These are phyloP conservation scores for Malus hybrid DNA, from an alignment of 331 rosid genomes.

Conservation along the genomic window DNA sequence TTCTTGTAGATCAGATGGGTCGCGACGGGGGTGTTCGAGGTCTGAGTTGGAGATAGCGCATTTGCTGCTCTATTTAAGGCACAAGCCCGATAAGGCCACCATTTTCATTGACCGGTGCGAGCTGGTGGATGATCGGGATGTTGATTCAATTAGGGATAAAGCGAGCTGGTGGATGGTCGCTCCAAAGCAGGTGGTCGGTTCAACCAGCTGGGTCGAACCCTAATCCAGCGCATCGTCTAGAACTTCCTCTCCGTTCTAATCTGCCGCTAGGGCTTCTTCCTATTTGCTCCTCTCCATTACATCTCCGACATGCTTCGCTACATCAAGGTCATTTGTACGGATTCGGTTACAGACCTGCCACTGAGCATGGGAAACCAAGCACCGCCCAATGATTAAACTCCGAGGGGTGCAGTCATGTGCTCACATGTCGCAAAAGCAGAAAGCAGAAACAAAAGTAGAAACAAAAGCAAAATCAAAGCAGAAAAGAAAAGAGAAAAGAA, in stretches of 20 bases:
- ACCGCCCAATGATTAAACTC: too few relatives aligned
- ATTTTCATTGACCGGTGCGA: conserved; percentile 74
- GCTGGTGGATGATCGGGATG: conserved; percentile 58
- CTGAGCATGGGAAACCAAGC: too few relatives aligned
- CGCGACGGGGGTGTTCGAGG: conserved; percentile 80
- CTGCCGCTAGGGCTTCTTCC: conserved; percentile 87
- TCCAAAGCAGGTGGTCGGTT: conserved; percentile 47
- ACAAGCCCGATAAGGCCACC: conserved; percentile 76
- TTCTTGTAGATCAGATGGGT: conserved; percentile 82
- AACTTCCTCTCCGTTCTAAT: conserved; percentile 72
- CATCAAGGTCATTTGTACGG: conserved; percentile 9
- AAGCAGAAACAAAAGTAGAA: too few relatives aligned
- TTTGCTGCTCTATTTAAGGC: conserved; percentile 54
- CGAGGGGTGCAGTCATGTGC: too few relatives aligned
- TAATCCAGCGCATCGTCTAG: conserved; percentile 73
- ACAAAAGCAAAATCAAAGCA: too few relatives aligned
- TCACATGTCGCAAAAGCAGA: too few relatives aligned
- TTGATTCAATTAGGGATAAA: conserved; percentile 67
- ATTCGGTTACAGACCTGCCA: too few relatives aligned
- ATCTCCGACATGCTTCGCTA: conserved; percentile 86
- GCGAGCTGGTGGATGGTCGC: conserved; percentile 42
- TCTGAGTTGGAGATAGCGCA: conserved; percentile 86
- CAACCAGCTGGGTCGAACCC: conserved; percentile 45
- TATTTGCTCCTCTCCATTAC: conserved; percentile 87
- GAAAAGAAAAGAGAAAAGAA: too few relatives aligned